Evolutionary conservation across 495 filamentous ascomycete genomes (phyloP), one percentile per base, ranked within the genome.

Genomic region (Daldinia caldariorum): DNA sequence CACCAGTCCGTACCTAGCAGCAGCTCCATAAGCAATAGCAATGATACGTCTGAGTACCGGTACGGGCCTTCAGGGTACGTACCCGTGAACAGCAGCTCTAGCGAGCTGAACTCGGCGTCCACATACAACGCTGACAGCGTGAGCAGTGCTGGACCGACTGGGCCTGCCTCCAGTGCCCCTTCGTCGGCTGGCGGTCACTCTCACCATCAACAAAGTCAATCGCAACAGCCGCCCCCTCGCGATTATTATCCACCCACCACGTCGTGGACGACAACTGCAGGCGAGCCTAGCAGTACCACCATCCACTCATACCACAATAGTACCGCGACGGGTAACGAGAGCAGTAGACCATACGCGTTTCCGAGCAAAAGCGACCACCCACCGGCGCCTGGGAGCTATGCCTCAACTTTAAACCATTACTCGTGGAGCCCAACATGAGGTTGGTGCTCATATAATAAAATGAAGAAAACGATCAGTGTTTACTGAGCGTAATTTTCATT

Each of bases 211-310:
- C 69, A 67, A 61, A 49, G 64, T 13, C 68, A 66, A 55, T 67
- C 68, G 6, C 69, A 75, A 26, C 76, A 76, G 12, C 69, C 76
- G 29, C 79, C 80, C 10, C 75, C 79, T 14, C 77, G 83, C 32
- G 83, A 84, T 38, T 83, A 83, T 63, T 83, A 81, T 63, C 79
- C 83, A n/a, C 68, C 81, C 4, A 72, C 79, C 9, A 77, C 79
- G 49, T 79, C 78, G 32, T 83, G 81, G 82, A 81, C 79, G 16
- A 79, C 79, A 13, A 79, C 81, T 20, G 79, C 82, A 2, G 79
- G 80, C 41, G 82, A 83, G 50, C 64, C 70, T 7, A 74, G 74
- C 39, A 69, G 79, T 12, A 62, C 76, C 1, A 74, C 77, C 6
- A 70, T 74, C 13, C 80, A 81, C 29, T 66, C 74, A 13, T 79